These are phyloP conservation scores for Wilcoxina mikolae DNA, from an alignment of 495 filamentous ascomycete genomes.

Conservation along the genomic window DNA sequence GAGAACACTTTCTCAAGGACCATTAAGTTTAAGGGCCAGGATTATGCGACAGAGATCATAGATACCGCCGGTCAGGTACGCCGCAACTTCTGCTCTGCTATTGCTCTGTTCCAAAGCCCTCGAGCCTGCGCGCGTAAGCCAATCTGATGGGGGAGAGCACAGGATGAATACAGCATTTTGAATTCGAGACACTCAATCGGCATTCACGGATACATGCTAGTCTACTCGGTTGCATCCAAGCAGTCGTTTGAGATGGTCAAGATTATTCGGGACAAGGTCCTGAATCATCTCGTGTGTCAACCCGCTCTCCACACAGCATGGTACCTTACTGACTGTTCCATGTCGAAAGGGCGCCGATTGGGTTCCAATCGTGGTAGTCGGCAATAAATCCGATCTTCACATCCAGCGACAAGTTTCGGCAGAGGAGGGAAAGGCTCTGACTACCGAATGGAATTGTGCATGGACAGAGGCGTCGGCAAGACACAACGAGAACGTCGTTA, in stretches of 20 bases:
- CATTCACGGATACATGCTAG: conserved; percentile 97
- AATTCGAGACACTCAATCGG: conserved; percentile 99
- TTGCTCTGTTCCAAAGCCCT: too few species aligned
- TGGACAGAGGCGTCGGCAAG: conserved; percentile 91
- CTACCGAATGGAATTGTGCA: conserved; percentile 75
- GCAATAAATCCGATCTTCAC: conserved; percentile 91
- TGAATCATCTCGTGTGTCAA: conserved; percentile 73
- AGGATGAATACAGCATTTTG: conserved; percentile 97
- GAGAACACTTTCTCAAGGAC: conserved; percentile 96
- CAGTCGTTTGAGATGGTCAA: conserved; percentile 95
- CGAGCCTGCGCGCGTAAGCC: conserved; percentile 11
- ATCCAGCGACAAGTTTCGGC: conserved; percentile 82
- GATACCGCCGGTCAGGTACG: conserved; percentile 94
- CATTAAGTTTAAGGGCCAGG: conserved; percentile 80
- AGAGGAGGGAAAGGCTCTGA: conserved; percentile 67
- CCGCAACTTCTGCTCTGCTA: background rate
- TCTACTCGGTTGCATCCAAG: conserved; percentile 84
- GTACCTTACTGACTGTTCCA: conserved; percentile 3
- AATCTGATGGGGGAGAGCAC: conserved; percentile 7
- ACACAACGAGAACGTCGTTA: conserved; percentile 81
- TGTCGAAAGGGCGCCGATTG: conserved; percentile 81
- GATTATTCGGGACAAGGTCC: conserved; percentile 89
- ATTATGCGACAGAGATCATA: conserved; percentile 93
- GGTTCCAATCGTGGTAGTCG: conserved; percentile 86
- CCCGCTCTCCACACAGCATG: background rate